Conservation (phyloP, 2,329 filamentous ascomycete species). For the Neobulgaria alba region DNA sequence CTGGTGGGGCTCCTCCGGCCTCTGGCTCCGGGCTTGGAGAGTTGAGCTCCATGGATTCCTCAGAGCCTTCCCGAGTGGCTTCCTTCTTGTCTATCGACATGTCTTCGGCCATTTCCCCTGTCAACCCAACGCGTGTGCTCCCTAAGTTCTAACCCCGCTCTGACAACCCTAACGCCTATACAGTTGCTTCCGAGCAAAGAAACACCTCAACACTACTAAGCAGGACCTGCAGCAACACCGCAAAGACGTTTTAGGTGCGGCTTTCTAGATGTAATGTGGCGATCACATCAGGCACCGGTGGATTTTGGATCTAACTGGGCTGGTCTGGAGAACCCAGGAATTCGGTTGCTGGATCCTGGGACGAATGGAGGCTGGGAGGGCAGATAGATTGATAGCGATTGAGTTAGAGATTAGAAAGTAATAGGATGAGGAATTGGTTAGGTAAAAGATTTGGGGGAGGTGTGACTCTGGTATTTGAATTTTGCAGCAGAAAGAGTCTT, state of each 20-base stretch:
- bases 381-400: slow-evolving; percentile 10
- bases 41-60: slow-evolving; percentile 45
- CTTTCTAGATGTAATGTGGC: slow-evolving; percentile 13
- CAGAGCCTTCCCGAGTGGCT: slow-evolving; percentile 47
- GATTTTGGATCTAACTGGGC: slow-evolving; percentile 14
- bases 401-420: slow-evolving; percentile 12
- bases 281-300: slow-evolving; percentile 19
- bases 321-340: slow-evolving; percentile 16
- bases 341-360: slow-evolving; percentile 13
- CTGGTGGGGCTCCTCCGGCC: slow-evolving; percentile 33
- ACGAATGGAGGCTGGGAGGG: slow-evolving; percentile 15
- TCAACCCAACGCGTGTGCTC: background rate
- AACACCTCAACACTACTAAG: background rate
- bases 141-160: slow-evolving; percentile 25
- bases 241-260: slow-evolving; percentile 6
- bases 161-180: background rate
- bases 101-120: slow-evolving; percentile 47
- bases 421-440: slow-evolving; percentile 18
- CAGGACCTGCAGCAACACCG: too few species aligned
- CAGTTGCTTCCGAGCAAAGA: too few species aligned
- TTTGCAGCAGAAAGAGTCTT: too few species aligned
- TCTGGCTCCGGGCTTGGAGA: slow-evolving; percentile 51
- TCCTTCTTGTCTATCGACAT: slow-evolving; percentile 60
- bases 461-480: slow-evolving; percentile 22
- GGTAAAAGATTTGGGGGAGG: slow-evolving; percentile 19